Evolutionary conservation across 2,329 filamentous ascomycete genomes (phyloP).

Genomic region (Fusarium illudens): DNA sequence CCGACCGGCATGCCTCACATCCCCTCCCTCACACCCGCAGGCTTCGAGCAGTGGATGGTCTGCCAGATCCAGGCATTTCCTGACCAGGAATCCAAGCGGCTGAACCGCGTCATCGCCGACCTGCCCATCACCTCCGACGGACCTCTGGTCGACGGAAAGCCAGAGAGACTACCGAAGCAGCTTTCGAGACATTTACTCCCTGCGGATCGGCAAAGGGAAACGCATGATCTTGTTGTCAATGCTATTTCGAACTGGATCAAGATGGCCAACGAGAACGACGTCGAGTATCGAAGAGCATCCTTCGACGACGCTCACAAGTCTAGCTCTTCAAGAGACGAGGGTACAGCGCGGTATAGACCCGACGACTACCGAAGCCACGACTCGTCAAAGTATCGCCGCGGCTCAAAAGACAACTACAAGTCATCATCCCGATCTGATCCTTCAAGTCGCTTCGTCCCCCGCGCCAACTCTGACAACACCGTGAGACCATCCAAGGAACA

Average conservation of each 20-base stretch:
- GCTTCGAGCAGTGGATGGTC: constrained; percentile 77
- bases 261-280: constrained; percentile 30
- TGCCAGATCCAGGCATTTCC: constrained; percentile 79
- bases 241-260: constrained; percentile 60
- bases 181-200: constrained; percentile 79
- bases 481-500: constrained; percentile 26
- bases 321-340: constrained; percentile 22
- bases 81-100: constrained; percentile 74
- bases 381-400: constrained; percentile 26
- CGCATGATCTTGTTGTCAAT: constrained; percentile 68
- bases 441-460: constrained; percentile 22
- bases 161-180: constrained; percentile 80
- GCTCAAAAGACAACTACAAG: constrained; percentile 29
- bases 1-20: constrained; percentile 63
- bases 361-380: constrained; percentile 32
- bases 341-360: constrained; percentile 18
- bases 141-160: constrained; percentile 68
- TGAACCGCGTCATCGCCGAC: constrained; percentile 72
- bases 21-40: constrained; percentile 71
- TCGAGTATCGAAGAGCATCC: constrained; percentile 11
- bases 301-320: constrained; percentile 28
- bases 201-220: constrained; percentile 60
- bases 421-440: constrained; percentile 26
- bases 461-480: constrained; percentile 28
- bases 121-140: constrained; percentile 70